phyloP scores from a whole-genome alignment of 345 rosid species.

The Rhodomyrtus tomentosa region DNA sequence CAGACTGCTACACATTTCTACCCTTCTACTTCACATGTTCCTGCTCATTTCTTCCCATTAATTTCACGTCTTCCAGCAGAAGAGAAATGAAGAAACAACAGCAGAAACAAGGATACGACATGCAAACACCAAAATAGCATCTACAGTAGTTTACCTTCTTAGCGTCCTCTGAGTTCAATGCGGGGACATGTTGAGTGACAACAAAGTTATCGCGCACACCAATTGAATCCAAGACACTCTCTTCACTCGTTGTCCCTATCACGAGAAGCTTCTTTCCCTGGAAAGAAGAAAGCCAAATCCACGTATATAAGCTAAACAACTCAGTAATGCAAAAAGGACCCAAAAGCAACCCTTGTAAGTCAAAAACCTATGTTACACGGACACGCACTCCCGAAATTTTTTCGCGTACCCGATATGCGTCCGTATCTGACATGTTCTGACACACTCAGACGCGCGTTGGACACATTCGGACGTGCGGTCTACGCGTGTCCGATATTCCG shows the following conservation, averaged over 20 bases:
- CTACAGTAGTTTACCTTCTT: constrained; percentile 47
- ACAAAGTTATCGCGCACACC: constrained; percentile 64
- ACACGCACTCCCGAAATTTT: too few species aligned
- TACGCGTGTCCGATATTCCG: too few species aligned
- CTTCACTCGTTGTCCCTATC: constrained; percentile 86
- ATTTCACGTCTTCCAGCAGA: background rate
- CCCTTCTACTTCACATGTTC: too few species aligned
- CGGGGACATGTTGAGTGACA: constrained; percentile 60
- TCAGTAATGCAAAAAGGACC: background rate
- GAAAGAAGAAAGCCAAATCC: background rate
- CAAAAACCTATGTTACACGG: too few species aligned
- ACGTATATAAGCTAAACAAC: background rate
- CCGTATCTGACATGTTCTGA: too few species aligned
- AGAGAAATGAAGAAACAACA: background rate
- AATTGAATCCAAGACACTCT: constrained; percentile 62
- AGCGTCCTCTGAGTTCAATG: constrained; percentile 58
- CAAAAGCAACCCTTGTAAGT: background rate
- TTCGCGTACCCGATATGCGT: too few species aligned
- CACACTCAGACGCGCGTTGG: too few species aligned
- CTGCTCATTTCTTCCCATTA: too few species aligned
- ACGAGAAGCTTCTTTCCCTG: constrained; percentile 90
- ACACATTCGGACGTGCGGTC: too few species aligned
- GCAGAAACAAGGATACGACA: background rate
- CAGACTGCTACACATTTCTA: background rate
- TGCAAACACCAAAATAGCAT: background rate